A percentile compares a stretch with the other conserved stretches of the same genome.
Conservation (phyloP, 2,329 filamentous ascomycete species). For the Fusarium sacchari region DNA sequence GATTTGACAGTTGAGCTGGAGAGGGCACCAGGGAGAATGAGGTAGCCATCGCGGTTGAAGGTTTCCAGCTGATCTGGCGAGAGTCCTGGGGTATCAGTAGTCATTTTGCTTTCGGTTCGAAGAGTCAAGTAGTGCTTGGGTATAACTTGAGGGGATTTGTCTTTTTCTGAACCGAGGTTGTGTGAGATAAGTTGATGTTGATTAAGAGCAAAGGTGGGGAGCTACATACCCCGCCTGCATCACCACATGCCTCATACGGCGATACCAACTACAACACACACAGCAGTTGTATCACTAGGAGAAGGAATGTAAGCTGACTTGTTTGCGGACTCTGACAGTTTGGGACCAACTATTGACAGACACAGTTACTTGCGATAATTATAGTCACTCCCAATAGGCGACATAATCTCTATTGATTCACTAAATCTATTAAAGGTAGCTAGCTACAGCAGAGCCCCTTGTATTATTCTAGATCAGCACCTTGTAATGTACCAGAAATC, state of each 20-base stretch:
- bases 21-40: slow-evolving; percentile 84
- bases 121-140: too few species aligned
- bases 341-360: neutral
- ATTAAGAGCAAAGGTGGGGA: slow-evolving; percentile 31
- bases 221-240: slow-evolving; percentile 33
- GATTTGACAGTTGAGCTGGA: slow-evolving; percentile 69
- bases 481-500: neutral
- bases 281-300: neutral
- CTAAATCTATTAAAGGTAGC: slow-evolving; percentile 2
- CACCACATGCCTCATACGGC: slow-evolving; percentile 17
- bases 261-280: neutral
- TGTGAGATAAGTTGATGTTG: slow-evolving; percentile 16
- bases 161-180: slow-evolving; percentile 13
- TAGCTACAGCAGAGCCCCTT: slow-evolving; percentile 12
- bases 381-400: neutral
- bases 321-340: neutral
- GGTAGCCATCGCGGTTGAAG: slow-evolving; percentile 88
- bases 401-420: slow-evolving; percentile 11
- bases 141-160: neutral
- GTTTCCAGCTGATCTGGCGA: slow-evolving; percentile 74
- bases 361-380: neutral
- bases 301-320: neutral
- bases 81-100: slow-evolving; percentile 61
- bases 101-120: slow-evolving; percentile 11
- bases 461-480: slow-evolving; percentile 15